phyloP scores from a whole-genome alignment of 495 filamentous ascomycete species.

The Penicillium argentinense region DNA sequence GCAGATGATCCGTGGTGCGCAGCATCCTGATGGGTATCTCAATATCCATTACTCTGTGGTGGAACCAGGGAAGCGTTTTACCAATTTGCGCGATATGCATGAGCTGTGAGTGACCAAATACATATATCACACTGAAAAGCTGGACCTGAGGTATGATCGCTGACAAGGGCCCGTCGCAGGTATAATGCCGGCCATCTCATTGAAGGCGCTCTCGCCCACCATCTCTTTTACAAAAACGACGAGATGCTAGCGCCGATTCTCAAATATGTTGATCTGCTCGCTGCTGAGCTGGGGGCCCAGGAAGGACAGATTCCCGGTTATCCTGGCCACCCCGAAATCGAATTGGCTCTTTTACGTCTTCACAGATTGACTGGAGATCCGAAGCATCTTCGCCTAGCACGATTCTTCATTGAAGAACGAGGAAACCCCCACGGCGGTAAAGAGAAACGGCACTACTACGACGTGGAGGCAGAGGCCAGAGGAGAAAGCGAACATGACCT shows the following conservation, averaged over 20 bases:
- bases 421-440: slow-evolving; percentile 50
- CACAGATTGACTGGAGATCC: slow-evolving; percentile 46
- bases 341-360: slow-evolving; percentile 56
- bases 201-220: slow-evolving; percentile 57
- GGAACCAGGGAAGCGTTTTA: slow-evolving; percentile 51
- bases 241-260: slow-evolving; percentile 50
- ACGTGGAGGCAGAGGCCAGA: slow-evolving; percentile 48
- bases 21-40: slow-evolving; percentile 58
- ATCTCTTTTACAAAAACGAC: slow-evolving; percentile 49
- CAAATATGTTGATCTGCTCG: slow-evolving; percentile 55
- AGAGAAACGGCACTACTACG: slow-evolving; percentile 50
- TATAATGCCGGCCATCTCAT: slow-evolving; percentile 62
- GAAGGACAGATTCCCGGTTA: slow-evolving; percentile 55
- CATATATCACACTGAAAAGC: no score
- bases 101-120: slow-evolving; percentile 48
- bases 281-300: slow-evolving; percentile 47
- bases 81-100: slow-evolving; percentile 60
- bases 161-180: no score
- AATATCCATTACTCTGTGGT: slow-evolving; percentile 60
- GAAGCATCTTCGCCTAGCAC: slow-evolving; percentile 49
- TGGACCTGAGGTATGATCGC: no score
- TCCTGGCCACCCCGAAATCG: slow-evolving; percentile 61
- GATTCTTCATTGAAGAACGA: slow-evolving; percentile 57
- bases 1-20: slow-evolving; percentile 53
- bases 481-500: slow-evolving; percentile 48